These are phyloP conservation scores for Solanum appendiculatum DNA, from an alignment of 257 asterid species.

Conservation along the genomic window DNA sequence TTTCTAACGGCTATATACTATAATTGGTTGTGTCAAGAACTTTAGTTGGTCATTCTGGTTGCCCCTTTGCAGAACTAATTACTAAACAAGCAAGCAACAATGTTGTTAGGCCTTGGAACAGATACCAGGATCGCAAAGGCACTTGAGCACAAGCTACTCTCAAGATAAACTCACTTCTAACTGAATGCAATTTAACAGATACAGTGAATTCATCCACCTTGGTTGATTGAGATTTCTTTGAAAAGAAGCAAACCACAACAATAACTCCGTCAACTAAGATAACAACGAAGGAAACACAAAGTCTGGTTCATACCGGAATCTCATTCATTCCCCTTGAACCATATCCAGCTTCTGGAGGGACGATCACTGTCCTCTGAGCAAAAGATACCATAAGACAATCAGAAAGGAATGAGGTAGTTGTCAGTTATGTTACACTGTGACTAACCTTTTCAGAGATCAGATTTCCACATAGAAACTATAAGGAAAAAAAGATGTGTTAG, in stretches of 20 bases:
- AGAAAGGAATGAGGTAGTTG: background rate
- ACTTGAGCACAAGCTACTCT: background rate
- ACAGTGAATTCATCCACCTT: background rate
- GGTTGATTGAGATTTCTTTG: background rate
- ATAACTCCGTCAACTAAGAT: background rate
- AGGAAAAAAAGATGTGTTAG: background rate
- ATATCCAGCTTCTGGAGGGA: conserved; percentile 79
- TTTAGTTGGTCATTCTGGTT: background rate
- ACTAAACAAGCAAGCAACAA: background rate
- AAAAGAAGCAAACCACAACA: background rate
- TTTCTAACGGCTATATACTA: background rate
- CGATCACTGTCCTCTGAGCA: conserved; percentile 74
- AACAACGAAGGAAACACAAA: background rate
- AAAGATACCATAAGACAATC: background rate
- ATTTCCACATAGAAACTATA: background rate
- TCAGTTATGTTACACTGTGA: background rate
- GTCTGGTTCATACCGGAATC: conserved; percentile 58
- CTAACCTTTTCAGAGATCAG: background rate
- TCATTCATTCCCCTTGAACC: conserved; percentile 87
- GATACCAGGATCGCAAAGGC: background rate
- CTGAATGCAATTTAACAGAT: background rate
- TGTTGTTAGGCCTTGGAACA: background rate
- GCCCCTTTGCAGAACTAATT: background rate
- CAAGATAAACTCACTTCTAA: background rate
- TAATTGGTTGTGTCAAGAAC: background rate